Conservation (phyloP, 192 early-diverging fungal genomes). For the Gigaspora rosea region DNA sequence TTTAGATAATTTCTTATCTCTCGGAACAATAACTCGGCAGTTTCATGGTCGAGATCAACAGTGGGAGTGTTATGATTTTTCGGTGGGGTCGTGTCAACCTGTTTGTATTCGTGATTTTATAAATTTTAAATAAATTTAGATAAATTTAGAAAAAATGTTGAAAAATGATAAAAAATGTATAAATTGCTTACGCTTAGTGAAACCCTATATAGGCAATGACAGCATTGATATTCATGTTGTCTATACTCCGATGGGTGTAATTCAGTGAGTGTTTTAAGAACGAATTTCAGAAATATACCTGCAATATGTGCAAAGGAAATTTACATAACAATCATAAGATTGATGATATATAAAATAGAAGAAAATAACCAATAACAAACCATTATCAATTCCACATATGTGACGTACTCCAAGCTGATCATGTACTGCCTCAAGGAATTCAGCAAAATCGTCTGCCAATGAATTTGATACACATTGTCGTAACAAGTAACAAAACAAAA, state of each 20-base stretch:
- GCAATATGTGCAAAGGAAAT: background rate
- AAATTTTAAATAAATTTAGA: background rate
- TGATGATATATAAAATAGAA: background rate
- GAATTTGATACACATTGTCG: background rate
- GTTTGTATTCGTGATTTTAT: background rate
- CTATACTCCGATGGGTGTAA: slow-evolving; percentile 44
- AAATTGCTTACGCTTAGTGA: slow-evolving; percentile 51
- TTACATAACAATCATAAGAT: background rate
- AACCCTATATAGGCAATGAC: slow-evolving; percentile 65
- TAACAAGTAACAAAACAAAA: slow-evolving; percentile 24
- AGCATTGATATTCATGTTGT: slow-evolving; percentile 63
- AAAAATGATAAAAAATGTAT: too few relatives aligned
- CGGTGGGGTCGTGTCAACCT: slow-evolving; percentile 51
- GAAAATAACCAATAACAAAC: slow-evolving; percentile 31
- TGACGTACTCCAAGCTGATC: slow-evolving; percentile 63
- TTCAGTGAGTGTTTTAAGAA: slow-evolving; percentile 41
- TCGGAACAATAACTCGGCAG: slow-evolving; percentile 41
- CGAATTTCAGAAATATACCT: slow-evolving; percentile 54
- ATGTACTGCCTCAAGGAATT: slow-evolving; percentile 52
- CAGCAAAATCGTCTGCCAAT: slow-evolving; percentile 6
- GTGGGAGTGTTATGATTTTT: slow-evolving; percentile 56
- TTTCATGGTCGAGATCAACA: slow-evolving; percentile 51
- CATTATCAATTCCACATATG: slow-evolving; percentile 57
- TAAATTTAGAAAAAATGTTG: background rate
- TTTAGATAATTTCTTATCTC: slow-evolving; percentile 17